Base-by-base conservation (phyloP, 331 rosid genomes). In the Telfairia occidentalis region DNA sequence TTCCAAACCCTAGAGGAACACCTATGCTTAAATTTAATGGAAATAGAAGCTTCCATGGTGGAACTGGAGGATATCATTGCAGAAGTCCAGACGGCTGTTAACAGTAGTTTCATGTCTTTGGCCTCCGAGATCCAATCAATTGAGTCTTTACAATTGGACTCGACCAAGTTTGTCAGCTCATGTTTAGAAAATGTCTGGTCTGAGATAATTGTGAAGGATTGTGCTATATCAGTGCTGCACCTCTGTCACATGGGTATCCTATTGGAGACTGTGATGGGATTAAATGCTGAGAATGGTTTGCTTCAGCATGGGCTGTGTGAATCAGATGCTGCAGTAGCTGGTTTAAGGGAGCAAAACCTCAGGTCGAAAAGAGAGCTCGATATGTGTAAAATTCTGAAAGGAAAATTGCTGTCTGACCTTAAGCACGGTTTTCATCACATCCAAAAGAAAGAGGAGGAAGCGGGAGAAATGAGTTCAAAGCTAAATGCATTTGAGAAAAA, bases 141-240 rank as follows among this genome's bases (percentile, higher is more conserved):
- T 71, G 87, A 88, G 87, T 85, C 92, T 78, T 81, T 83, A 38
- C 78, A 87, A 75, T 77, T 78, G 40, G 76, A 83, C 77, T 85
- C 92, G 69, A 86, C 87, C 16, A 91, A 81, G 81, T 82, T 76
- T 52, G 86, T 90, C 24, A 78, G 71, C 63, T 87, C 91, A 65
- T 89, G 90, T 87, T 87, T 94, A 73, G 98, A 90, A 84, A 82
- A 85, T 37, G 80, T 91, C 60, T 94, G 98, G 96, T 94, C 96
- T 53, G 92, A 90, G 81, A 90, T 90, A 57, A 84, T 94, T 86
- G 82, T 74, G 60, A 94, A 91, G 83, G 97, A 91, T 49, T 91
- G 89, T 83, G 95, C 89, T 43, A 76, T 88, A 78, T 91, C 96
- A 49, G 98, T 90, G 76, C 84, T 91, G 13, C 97, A 94, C 73